phyloP scores from a whole-genome alignment of 768 basidiomycete genomes.

The Tricholoma flavovirens region DNA sequence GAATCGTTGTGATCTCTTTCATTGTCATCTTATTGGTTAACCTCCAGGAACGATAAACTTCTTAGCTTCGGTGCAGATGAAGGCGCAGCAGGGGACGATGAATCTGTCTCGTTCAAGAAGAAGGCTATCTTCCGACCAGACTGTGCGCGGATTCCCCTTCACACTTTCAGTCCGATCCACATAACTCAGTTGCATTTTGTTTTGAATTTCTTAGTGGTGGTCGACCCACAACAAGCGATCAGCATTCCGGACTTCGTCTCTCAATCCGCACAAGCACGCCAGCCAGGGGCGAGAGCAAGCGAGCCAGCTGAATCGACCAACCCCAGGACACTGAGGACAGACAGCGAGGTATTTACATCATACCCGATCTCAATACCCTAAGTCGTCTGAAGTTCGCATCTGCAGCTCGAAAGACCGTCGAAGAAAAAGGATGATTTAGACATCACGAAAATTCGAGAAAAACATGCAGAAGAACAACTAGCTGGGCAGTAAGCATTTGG shows the following conservation, averaged over 20 bases:
- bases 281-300: not conserved
- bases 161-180: not conserved
- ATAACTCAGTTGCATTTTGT: conserved; percentile 1
- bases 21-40: not conserved
- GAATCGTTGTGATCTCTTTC: not conserved
- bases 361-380: not conserved
- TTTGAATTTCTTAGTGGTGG: conserved; percentile 27
- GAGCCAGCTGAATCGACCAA: not conserved
- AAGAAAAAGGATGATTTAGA: conserved; percentile 45
- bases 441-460: conserved; percentile 66
- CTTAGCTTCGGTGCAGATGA: conserved; percentile 83
- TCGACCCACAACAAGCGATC: conserved; percentile 24
- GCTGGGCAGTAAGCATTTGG: conserved; percentile 45
- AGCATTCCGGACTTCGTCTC: conserved; percentile 37
- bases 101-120: conserved; percentile 56
- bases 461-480: conserved; percentile 67
- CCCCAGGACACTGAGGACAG: not conserved
- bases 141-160: conserved; percentile 43
- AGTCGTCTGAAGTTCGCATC: not conserved
- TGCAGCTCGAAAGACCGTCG: conserved; percentile 13
- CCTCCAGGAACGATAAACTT: conserved; percentile 74
- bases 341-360: not conserved
- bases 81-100: conserved; percentile 56
- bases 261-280: conserved; percentile 14
- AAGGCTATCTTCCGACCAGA: conserved; percentile 82